phyloP scores from a whole-genome alignment of 2,329 filamentous ascomycete species.

The Trichoderma citrinoviride region DNA sequence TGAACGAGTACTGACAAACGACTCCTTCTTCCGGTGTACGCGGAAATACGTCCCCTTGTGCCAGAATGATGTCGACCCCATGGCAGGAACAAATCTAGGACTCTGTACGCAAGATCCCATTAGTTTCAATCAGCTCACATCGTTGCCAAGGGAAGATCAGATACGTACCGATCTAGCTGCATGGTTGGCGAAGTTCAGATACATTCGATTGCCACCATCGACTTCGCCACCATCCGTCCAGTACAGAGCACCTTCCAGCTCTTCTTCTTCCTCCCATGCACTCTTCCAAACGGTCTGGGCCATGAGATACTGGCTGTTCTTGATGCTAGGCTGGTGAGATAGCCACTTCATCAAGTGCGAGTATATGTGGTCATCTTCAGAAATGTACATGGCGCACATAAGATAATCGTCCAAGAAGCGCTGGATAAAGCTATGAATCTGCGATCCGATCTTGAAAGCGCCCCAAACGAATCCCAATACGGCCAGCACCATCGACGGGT shows the following conservation, averaged over 20 bases:
- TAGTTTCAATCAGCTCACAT: neutral
- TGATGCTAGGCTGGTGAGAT: slow-evolving; percentile 50
- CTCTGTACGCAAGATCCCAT: slow-evolving; percentile 31
- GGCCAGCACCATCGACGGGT: slow-evolving; percentile 48
- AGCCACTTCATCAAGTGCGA: slow-evolving; percentile 58
- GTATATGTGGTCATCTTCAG: slow-evolving; percentile 57
- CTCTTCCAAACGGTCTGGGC: slow-evolving; percentile 55
- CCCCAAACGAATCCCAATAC: slow-evolving; percentile 49
- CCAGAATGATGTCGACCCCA: slow-evolving; percentile 55
- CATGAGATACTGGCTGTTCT: slow-evolving; percentile 51
- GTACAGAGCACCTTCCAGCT: slow-evolving; percentile 40
- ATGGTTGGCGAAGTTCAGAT: slow-evolving; percentile 60
- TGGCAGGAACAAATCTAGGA: slow-evolving; percentile 53
- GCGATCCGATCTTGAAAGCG: slow-evolving; percentile 37
- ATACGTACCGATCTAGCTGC: slow-evolving; percentile 48
- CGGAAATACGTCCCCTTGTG: slow-evolving; percentile 50
- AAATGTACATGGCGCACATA: slow-evolving; percentile 52
- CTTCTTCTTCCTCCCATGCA: slow-evolving; percentile 56
- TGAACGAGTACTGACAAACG: slow-evolving; percentile 35
- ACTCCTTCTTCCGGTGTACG: slow-evolving; percentile 47
- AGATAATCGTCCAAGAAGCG: slow-evolving; percentile 45
- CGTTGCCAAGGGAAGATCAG: neutral
- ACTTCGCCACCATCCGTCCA: slow-evolving; percentile 41
- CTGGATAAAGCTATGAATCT: slow-evolving; percentile 37
- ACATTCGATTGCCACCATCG: slow-evolving; percentile 36